phyloP scores from a whole-genome alignment of 306 rosid genomes.

The Medicago arabica region DNA sequence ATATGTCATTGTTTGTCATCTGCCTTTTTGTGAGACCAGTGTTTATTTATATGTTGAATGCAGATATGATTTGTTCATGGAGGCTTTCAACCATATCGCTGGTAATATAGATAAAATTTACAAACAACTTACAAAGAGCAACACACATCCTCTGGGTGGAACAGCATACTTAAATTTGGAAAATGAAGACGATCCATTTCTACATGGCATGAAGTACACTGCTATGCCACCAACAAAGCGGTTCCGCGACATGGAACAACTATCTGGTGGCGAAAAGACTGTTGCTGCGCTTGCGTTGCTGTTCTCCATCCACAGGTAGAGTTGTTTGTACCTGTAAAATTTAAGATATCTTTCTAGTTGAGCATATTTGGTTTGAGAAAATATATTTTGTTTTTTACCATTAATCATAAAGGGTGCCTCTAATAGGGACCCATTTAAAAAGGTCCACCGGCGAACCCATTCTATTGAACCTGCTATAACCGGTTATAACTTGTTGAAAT shows the following conservation, averaged over 20 bases:
- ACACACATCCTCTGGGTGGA: constrained; percentile 93
- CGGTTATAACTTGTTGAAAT: too few species aligned
- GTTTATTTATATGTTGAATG: constrained; percentile 45
- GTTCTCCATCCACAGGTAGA: constrained; percentile 92
- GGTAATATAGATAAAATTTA: constrained; percentile 85
- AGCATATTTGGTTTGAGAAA: constrained; percentile 1
- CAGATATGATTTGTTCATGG: constrained; percentile 90
- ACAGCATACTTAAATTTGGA: constrained; percentile 92
- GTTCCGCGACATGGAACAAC: constrained; percentile 97
- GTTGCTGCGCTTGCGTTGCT: constrained; percentile 97
- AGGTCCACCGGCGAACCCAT: too few species aligned
- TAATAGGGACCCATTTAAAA: too few species aligned
- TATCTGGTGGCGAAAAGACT: constrained; percentile 98
- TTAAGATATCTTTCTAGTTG: neutral
- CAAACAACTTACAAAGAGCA: constrained; percentile 92
- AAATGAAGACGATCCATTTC: constrained; percentile 96
- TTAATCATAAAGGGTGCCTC: too few species aligned
- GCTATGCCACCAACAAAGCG: constrained; percentile 99
- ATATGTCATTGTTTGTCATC: constrained; percentile 12
- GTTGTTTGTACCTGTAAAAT: constrained; percentile 15
- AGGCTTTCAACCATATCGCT: constrained; percentile 89
- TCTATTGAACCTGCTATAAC: too few species aligned
- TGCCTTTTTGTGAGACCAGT: constrained; percentile 35
- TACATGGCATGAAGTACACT: constrained; percentile 94
- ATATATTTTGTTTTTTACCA: neutral